Percentiles rank a stretch among this genome's conserved stretches.
Evolutionary conservation across 192 early-diverging fungal genomes (phyloP).

Genomic region (Coemansia sp.): DNA sequence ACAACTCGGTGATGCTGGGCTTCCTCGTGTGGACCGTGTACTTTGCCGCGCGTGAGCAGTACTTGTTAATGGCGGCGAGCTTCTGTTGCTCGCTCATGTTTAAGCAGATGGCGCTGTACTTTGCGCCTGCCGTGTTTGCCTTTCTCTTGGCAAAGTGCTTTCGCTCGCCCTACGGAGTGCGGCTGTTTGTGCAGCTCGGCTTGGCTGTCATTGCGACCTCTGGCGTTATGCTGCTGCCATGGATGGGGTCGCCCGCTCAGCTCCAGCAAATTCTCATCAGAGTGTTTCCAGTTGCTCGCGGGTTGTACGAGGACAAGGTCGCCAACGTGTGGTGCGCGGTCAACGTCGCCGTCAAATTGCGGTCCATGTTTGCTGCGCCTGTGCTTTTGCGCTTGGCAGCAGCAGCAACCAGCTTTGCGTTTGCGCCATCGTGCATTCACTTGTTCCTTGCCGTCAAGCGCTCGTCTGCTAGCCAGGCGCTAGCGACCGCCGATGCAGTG

Average conservation of each 20-base stretch:
- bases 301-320: slow-evolving; percentile 98
- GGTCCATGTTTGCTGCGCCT: slow-evolving; percentile 63
- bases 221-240: slow-evolving; percentile 68
- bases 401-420: slow-evolving; percentile 64
- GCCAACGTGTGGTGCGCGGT: slow-evolving; percentile 97
- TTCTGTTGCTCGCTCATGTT: slow-evolving; percentile 88
- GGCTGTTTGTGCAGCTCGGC: slow-evolving; percentile 71
- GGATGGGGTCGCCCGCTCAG: slow-evolving; percentile 62
- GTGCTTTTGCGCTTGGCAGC: slow-evolving; percentile 72
- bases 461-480: background rate
- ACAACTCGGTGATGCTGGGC: slow-evolving; percentile 97
- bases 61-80: slow-evolving; percentile 72
- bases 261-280: slow-evolving; percentile 78
- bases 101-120: slow-evolving; percentile 98
- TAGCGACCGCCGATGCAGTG: slow-evolving; percentile 4
- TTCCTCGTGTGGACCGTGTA: slow-evolving; percentile 78
- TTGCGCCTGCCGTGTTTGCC: slow-evolving; percentile 87
- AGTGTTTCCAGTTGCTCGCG: slow-evolving; percentile 91
- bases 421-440: slow-evolving; percentile 74
- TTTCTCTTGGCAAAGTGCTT: slow-evolving; percentile 83
- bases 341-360: slow-evolving; percentile 83
- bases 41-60: slow-evolving; percentile 63
- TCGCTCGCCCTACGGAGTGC: slow-evolving; percentile 10
- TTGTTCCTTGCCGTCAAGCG: slow-evolving; percentile 62
- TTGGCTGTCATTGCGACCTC: slow-evolving; percentile 74